Conservation (phyloP, 2,329 filamentous ascomycete genomes). For the Cryphonectria japonica region DNA sequence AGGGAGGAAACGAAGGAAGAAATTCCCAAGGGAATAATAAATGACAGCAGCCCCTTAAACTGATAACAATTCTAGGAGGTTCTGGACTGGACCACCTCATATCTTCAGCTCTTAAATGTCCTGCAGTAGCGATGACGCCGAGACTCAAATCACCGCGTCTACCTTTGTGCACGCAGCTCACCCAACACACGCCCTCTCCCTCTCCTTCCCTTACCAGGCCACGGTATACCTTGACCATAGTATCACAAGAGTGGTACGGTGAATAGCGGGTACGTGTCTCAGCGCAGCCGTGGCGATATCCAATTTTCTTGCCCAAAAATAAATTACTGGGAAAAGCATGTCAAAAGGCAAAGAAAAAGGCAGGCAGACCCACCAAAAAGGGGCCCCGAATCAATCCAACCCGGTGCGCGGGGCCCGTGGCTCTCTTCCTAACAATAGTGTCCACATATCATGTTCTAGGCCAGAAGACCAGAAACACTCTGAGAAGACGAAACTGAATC, state of each 20-base stretch:
- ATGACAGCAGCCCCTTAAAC: not conserved
- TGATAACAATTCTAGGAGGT: not conserved
- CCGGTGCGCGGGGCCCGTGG: not conserved
- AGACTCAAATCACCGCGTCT: not conserved
- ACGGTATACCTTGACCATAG: not conserved
- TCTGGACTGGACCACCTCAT: not conserved
- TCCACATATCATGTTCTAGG: slow-evolving; percentile 12
- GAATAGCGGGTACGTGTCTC: not conserved
- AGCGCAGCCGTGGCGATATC: not conserved
- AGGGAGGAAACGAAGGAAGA: no score
- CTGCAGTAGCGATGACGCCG: not conserved
- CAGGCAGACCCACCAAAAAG: not conserved
- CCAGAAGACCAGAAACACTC: not conserved
- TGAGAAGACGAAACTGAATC: not conserved
- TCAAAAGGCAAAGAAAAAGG: not conserved
- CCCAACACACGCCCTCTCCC: not conserved
- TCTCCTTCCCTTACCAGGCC: no score
- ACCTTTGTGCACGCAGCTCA: not conserved
- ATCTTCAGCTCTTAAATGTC: not conserved
- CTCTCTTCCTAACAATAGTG: not conserved
- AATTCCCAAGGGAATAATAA: not conserved
- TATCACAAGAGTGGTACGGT: not conserved
- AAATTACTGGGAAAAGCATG: not conserved
- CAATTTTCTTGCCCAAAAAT: slow-evolving; percentile 5
- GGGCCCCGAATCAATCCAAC: not conserved